Evolutionary conservation across 1,139 yeast genomes (phyloP).

Genomic region (Geotrichum europaeum): DNA sequence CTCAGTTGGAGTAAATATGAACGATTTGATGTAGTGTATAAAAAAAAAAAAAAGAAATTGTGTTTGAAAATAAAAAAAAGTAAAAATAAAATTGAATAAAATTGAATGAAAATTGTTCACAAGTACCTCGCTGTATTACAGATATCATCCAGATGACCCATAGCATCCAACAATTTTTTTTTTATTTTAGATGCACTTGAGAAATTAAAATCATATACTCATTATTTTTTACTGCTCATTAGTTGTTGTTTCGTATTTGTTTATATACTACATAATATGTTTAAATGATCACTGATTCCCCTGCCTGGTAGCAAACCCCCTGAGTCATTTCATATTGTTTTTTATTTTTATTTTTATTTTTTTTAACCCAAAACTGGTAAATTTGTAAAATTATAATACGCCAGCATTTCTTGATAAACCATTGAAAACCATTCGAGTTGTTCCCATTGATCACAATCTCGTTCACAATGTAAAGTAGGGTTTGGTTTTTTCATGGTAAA

Average conservation of each 20-base stretch:
- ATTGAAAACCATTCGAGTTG: constrained; percentile 23
- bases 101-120: neutral
- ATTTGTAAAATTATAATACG: constrained; percentile 22
- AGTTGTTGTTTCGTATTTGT: no score
- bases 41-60: neutral
- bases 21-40: no score
- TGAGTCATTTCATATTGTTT: no score
- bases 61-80: neutral
- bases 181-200: no score
- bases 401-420: constrained; percentile 24
- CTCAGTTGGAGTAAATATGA: constrained; percentile 5
- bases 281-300: no score
- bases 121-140: neutral
- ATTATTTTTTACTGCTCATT: no score
- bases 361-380: constrained; percentile 21
- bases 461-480: constrained; percentile 11
- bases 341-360: no score
- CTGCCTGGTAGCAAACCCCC: no score
- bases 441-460: constrained; percentile 21
- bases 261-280: no score
- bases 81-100: neutral
- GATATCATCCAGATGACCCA: no score
- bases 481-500: constrained; percentile 20
- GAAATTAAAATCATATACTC: no score
- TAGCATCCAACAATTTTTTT: no score